Conservation (phyloP, 164 flowering plant genomes). For the Platanus orientalis region DNA sequence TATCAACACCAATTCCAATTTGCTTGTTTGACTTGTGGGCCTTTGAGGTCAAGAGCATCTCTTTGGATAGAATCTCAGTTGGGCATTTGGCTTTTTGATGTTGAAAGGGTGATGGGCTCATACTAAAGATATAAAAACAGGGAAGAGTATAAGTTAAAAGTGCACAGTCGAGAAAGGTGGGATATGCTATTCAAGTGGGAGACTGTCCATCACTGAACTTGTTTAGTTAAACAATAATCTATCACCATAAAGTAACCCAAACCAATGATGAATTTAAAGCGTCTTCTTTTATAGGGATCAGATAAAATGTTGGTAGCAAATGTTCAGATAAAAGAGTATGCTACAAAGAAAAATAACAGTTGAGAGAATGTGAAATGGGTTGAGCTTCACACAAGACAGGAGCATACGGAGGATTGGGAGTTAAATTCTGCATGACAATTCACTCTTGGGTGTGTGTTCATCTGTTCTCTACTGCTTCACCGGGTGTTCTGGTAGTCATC, state of each 20-base stretch:
- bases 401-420: background rate
- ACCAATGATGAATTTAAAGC: too few relatives aligned
- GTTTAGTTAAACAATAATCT: background rate
- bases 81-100: background rate
- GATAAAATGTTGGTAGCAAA: background rate
- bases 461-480: constrained; percentile 40
- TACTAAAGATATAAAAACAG: background rate
- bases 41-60: background rate
- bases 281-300: background rate
- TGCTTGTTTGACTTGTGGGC: background rate
- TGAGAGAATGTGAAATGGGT: background rate
- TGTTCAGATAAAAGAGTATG: background rate
- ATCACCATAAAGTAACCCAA: constrained; percentile 6
- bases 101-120: background rate
- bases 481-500: constrained; percentile 85
- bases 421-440: background rate
- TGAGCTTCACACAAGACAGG: background rate
- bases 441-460: background rate
- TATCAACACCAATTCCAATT: background rate
- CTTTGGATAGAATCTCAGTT: constrained; percentile 1
- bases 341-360: background rate
- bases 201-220: background rate
- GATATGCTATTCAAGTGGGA: background rate
- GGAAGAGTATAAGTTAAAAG: background rate
- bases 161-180: background rate